Base-by-base conservation (phyloP, 2,329 filamentous ascomycete genomes). In the Fusarium zealandicum region DNA sequence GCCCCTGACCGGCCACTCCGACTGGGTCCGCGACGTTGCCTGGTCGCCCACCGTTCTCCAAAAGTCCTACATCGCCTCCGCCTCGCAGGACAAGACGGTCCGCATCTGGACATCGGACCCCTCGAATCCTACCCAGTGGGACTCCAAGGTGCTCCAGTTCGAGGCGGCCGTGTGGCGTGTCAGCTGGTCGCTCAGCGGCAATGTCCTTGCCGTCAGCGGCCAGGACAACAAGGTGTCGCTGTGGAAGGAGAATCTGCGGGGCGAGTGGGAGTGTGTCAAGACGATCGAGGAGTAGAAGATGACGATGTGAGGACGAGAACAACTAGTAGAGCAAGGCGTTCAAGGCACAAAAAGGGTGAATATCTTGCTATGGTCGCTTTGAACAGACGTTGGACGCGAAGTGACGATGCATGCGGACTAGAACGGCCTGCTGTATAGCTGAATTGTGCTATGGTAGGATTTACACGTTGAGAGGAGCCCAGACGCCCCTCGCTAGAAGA, bases 211-310 rank as follows among this genome's bases (percentile, higher is more conserved):
- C 9, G 92, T 97, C 59, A 95, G 90, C 71, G 92, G 92, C 32
- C 91, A 90, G 20, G 93, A 99, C 77, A 99, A 99, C 81, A 93
- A 96, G 78, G 93, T 99, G 50, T 96, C 89, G 47, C 76, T 99
- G 74, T 99, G 93, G 93, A 99, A 98, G 83, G 95, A 99, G 83
- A 96, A 96, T 73, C 80, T 99, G 67, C 90, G 90, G 73, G 95
- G 95, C 49, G 91, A 96, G 72, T 99, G 95, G 95, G 93, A 98
- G 77, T 91, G 90, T 69, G 91, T 98, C 64, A 97, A 96, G 84
- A 92, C 91, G 54, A 93, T 99, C 72, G 93, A 96, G 74, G 92
- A 96, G 78, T 96, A 81, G 70, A 60, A 7, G 12, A 28, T 11
- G 44, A 31, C 32, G 33, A 35, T 90, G 89, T 70, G 92, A 96